Percentiles rank a stretch among this genome's conserved stretches.
Conservation (phyloP, 495 filamentous ascomycete genomes). For the Penicillium manginii region DNA sequence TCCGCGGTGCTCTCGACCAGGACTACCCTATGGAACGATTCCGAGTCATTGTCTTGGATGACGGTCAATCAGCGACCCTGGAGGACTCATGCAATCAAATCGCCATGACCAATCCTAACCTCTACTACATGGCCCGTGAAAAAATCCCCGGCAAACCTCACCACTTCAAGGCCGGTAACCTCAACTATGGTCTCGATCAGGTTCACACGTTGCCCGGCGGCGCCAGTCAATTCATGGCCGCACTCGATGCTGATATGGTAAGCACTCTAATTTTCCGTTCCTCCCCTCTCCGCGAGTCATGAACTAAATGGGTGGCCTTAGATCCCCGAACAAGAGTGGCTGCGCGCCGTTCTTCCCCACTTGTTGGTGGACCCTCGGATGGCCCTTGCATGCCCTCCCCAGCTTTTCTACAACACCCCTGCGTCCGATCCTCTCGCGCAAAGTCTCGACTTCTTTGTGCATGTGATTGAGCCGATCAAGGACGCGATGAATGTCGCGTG, state of each 20-base stretch:
- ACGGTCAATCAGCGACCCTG: conserved; percentile 43
- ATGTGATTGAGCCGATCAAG: conserved; percentile 56
- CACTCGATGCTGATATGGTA: conserved; percentile 59
- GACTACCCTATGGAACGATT: conserved; percentile 56
- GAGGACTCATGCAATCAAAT: conserved; percentile 33
- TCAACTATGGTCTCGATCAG: conserved; percentile 51
- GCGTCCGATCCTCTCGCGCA: conserved; percentile 53
- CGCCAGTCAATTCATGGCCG: conserved; percentile 51
- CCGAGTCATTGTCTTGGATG: conserved; percentile 57
- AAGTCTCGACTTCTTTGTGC: conserved; percentile 49
- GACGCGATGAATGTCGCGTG: conserved; percentile 51
- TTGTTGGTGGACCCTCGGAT: conserved; percentile 49
- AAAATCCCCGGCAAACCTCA: conserved; percentile 52
- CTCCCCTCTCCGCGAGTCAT: conserved; percentile 1
- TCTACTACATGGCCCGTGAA: conserved; percentile 52
- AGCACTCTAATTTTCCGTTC: conserved; percentile 15
- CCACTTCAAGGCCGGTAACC: conserved; percentile 61
- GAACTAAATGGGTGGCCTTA: conserved; percentile 14
- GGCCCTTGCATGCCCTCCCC: conserved; percentile 56
- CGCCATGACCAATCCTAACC: conserved; percentile 36
- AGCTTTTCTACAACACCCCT: conserved; percentile 60
- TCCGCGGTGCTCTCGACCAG: conserved; percentile 46
- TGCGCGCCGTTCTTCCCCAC: conserved; percentile 53
- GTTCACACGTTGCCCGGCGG: conserved; percentile 39
- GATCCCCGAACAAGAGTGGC: conserved; percentile 58